Conservation (phyloP, 2,329 filamentous ascomycete genomes). For the Xylariales sp. region DNA sequence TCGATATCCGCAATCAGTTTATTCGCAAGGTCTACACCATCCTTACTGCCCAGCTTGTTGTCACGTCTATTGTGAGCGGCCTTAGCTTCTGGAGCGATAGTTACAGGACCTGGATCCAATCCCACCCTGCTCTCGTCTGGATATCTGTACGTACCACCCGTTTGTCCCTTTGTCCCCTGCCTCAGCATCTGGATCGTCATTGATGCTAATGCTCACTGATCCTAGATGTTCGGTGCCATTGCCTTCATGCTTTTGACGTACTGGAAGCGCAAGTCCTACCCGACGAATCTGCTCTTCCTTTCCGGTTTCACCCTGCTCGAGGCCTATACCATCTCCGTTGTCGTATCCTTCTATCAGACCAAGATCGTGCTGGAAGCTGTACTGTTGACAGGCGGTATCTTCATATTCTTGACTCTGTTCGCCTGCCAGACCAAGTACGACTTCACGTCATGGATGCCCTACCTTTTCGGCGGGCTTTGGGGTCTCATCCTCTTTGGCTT, state of each 20-base stretch:
- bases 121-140: slow-evolving; percentile 79
- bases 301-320: slow-evolving; percentile 85
- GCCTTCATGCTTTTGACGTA: slow-evolving; percentile 82
- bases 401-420: slow-evolving; percentile 76
- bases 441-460: slow-evolving; percentile 96
- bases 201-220: background rate
- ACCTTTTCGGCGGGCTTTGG: slow-evolving; percentile 88
- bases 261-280: slow-evolving; percentile 95
- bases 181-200: background rate
- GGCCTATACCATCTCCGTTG: slow-evolving; percentile 88
- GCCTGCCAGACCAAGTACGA: slow-evolving; percentile 98
- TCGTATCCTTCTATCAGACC: slow-evolving; percentile 85
- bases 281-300: slow-evolving; percentile 90
- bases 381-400: slow-evolving; percentile 79
- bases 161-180: background rate
- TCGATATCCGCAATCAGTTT: slow-evolving; percentile 96
- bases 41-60: slow-evolving; percentile 87
- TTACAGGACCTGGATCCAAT: slow-evolving; percentile 86
- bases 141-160: slow-evolving; percentile 53
- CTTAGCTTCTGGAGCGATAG: slow-evolving; percentile 77
- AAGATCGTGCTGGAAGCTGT: slow-evolving; percentile 85
- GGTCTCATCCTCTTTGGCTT: slow-evolving; percentile 87
- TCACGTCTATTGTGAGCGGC: slow-evolving; percentile 74
- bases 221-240: slow-evolving; percentile 70
- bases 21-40: slow-evolving; percentile 97